phyloP scores from a whole-genome alignment of 495 filamentous ascomycete species.

The Aspergillus diversus region DNA sequence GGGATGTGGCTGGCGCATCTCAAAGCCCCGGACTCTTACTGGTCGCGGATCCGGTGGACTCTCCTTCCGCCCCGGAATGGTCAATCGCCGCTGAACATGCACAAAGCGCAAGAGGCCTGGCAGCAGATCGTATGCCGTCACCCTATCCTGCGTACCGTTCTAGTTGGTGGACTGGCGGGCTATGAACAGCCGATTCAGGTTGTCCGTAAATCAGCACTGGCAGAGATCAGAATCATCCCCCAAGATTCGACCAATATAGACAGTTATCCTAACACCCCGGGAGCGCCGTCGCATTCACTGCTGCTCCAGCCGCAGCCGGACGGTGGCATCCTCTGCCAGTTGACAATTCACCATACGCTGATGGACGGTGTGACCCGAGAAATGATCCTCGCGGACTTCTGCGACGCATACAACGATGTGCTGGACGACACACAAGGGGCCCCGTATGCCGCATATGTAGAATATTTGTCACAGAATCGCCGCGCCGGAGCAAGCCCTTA shows the following conservation, averaged over 20 bases:
- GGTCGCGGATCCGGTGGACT: constrained; percentile 19
- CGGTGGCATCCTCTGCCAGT: constrained; percentile 35
- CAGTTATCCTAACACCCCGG: neutral
- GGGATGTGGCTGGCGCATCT: constrained; percentile 50
- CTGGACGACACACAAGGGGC: neutral
- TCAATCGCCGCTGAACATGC: neutral
- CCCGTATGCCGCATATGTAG: constrained; percentile 12
- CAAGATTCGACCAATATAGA: neutral
- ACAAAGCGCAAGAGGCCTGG: constrained; percentile 42
- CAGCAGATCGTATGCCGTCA: constrained; percentile 48
- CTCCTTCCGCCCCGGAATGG: neutral
- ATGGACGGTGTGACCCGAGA: constrained; percentile 34
- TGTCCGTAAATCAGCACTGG: constrained; percentile 37
- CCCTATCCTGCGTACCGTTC: constrained; percentile 50
- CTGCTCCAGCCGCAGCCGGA: constrained; percentile 30
- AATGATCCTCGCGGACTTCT: constrained; percentile 29
- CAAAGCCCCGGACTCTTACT: constrained; percentile 37
- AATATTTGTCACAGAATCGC: constrained; percentile 9
- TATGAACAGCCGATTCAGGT: constrained; percentile 44
- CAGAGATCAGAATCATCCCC: neutral
- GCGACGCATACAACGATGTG: constrained; percentile 19
- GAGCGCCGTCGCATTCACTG: constrained; percentile 39
- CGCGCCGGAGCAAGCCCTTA: constrained; percentile 2
- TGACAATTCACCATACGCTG: constrained; percentile 51
- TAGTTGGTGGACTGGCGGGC: constrained; percentile 41